These are phyloP conservation scores for Thermothielavioides terrestris DNA, from an alignment of 495 filamentous ascomycete species.

Conservation along the genomic window DNA sequence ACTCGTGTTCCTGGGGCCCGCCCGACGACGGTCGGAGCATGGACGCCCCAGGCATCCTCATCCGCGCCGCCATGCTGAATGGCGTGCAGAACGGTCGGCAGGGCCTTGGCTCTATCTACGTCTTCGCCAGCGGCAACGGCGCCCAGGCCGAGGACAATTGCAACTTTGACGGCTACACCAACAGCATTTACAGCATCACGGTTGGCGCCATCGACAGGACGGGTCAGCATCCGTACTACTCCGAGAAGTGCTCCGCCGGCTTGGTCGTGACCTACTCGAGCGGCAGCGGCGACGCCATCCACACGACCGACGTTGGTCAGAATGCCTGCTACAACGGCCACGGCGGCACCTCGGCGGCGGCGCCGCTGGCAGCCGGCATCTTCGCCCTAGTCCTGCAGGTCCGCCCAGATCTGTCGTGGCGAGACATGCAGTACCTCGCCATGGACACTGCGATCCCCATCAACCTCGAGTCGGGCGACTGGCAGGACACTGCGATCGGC, in stretches of 20 bases:
- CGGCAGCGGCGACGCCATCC: conserved; percentile 78
- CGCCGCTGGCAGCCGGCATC: conserved; percentile 82
- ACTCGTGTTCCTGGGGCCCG: conserved; percentile 97
- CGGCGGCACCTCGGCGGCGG: conserved; percentile 94
- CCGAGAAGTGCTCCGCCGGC: conserved; percentile 90
- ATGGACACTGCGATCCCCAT: conserved; percentile 78
- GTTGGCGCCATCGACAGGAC: conserved; percentile 87
- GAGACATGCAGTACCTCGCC: conserved; percentile 88
- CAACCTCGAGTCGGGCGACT: conserved; percentile 60
- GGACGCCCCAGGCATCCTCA: conserved; percentile 86
- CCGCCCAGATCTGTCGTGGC: conserved; percentile 83
- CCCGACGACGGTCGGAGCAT: conserved; percentile 87
- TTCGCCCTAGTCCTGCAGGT: conserved; percentile 85
- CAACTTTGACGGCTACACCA: conserved; percentile 99
- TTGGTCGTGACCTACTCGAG: conserved; percentile 94
- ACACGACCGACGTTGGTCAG: conserved; percentile 88
- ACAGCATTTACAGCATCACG: conserved; percentile 97
- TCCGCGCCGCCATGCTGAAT: conserved; percentile 82
- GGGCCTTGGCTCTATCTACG: conserved; percentile 84
- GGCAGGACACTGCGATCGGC: conserved; percentile 71
- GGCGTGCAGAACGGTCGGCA: conserved; percentile 80
- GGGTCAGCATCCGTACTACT: conserved; percentile 83
- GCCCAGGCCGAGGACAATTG: conserved; percentile 86
- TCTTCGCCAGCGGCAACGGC: conserved; percentile 95
- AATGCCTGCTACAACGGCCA: conserved; percentile 70